phyloP scores from a whole-genome alignment of 352 stramenopile species.

The Hyaloperonospora brassicae region DNA sequence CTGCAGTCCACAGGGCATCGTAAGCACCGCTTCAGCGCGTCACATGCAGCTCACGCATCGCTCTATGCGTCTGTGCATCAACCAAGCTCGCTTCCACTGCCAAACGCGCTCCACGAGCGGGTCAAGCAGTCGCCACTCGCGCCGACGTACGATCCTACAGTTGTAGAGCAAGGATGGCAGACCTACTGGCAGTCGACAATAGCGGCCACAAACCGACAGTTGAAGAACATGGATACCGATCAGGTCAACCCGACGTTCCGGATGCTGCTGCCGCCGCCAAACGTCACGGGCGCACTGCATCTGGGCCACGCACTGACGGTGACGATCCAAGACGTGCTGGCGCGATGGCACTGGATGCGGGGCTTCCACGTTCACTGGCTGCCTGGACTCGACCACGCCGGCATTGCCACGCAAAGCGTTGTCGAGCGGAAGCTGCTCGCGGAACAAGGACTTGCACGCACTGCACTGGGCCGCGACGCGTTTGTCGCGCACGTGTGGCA shows the following conservation, averaged over 20 bases:
- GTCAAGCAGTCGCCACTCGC: constrained; percentile 48
- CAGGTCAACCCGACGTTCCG: constrained; percentile 28
- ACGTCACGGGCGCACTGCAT: constrained; percentile 96
- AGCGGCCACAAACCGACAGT: too few relatives aligned
- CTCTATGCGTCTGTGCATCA: constrained; percentile 1
- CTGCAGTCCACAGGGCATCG: constrained; percentile 4
- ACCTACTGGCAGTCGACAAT: constrained; percentile 60
- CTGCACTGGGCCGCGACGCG: constrained; percentile 94
- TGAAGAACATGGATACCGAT: too few relatives aligned
- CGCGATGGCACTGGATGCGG: constrained; percentile 96
- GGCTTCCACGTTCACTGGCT: constrained; percentile 96
- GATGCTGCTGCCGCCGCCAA: constrained; percentile 93
- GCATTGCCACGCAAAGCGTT: constrained; percentile 98
- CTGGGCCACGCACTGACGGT: constrained; percentile 96
- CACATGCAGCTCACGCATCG: constrained; percentile 5
- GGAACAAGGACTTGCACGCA: constrained; percentile 80
- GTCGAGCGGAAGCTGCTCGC: constrained; percentile 98
- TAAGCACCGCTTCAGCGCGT: neutral
- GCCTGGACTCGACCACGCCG: constrained; percentile 95
- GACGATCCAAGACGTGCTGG: constrained; percentile 96
- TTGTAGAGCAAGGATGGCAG: constrained; percentile 66
- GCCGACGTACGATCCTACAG: constrained; percentile 49
- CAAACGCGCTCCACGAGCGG: constrained; percentile 38
- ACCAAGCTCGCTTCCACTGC: constrained; percentile 24
- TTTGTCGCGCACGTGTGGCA: constrained; percentile 96